phyloP scores from a whole-genome alignment of 768 basidiomycete species.

The Podaxis sp. region DNA sequence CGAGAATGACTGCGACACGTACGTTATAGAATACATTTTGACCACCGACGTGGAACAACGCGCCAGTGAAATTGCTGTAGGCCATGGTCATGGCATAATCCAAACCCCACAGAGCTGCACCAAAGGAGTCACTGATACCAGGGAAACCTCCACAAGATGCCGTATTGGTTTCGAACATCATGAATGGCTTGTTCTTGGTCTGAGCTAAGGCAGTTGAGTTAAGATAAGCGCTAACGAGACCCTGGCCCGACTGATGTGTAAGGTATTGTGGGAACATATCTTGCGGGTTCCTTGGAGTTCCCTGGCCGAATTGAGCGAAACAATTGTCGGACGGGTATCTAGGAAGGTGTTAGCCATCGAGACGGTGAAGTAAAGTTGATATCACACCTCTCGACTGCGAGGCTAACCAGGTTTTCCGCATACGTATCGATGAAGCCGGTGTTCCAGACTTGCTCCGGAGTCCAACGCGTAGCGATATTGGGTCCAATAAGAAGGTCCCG shows the following conservation, averaged over 20 bases:
- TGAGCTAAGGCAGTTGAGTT: constrained; percentile 46
- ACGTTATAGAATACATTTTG: constrained; percentile 68
- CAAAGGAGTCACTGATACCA: constrained; percentile 62
- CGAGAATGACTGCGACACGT: constrained; percentile 23
- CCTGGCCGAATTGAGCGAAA: constrained; percentile 45
- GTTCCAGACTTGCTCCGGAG: constrained; percentile 50
- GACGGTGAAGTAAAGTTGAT: constrained; percentile 18
- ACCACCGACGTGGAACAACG: constrained; percentile 58
- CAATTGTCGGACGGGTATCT: constrained; percentile 69
- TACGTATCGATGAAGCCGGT: constrained; percentile 52
- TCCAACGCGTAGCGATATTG: constrained; percentile 53
- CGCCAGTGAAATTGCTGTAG: constrained; percentile 49
- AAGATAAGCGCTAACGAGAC: constrained; percentile 52
- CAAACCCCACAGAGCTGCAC: constrained; percentile 61
- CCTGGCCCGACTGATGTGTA: constrained; percentile 54
- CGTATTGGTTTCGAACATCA: constrained; percentile 75
- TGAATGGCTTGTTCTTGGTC: constrained; percentile 40
- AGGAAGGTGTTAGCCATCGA: constrained; percentile 29
- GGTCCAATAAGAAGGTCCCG: constrained; percentile 59
- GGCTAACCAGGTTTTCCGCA: constrained; percentile 35
- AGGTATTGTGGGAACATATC: constrained; percentile 58
- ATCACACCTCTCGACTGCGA: constrained; percentile 61
- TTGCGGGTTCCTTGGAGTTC: constrained; percentile 43
- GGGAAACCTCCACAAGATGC: constrained; percentile 70
- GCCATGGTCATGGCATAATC: constrained; percentile 65